A percentile compares a stretch with the other conserved stretches of the same genome.
Evolutionary conservation across 1,284 basidiomycete genomes (phyloP).

Genomic region (Volvariella volvacea): DNA sequence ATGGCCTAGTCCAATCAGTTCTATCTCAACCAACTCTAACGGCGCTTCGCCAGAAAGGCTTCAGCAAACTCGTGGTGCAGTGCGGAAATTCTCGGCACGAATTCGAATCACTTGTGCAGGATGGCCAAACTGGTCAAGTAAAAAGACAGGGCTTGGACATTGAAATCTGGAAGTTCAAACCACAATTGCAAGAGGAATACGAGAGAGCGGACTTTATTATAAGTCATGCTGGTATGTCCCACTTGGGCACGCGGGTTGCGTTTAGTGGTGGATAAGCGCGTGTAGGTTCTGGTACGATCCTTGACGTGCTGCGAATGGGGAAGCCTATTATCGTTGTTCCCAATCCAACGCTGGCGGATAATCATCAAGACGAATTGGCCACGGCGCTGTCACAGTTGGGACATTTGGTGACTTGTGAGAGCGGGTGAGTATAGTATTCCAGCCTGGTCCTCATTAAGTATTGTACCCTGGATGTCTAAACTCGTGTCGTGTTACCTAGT

Average conservation of each 20-base stretch:
- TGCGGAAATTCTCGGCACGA: conserved; percentile 55
- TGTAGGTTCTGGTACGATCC: conserved; percentile 89
- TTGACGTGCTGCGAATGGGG: conserved; percentile 74
- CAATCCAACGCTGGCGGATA: conserved; percentile 84
- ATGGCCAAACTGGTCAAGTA: conserved; percentile 21
- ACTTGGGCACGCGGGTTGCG: neutral
- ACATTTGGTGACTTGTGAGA: conserved; percentile 56
- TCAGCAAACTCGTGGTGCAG: conserved; percentile 62
- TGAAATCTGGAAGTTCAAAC: conserved; percentile 67
- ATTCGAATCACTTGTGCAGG: conserved; percentile 16
- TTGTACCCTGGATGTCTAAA: conserved; percentile 4
- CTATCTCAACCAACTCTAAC: conserved; percentile 53
- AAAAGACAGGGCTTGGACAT: conserved; percentile 45
- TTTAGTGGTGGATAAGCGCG: conserved; percentile 6
- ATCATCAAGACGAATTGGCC: conserved; percentile 92
- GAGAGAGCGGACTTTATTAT: conserved; percentile 72
- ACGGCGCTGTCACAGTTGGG: conserved; percentile 55
- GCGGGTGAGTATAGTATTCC: neutral
- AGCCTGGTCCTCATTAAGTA: neutral
- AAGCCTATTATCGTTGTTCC: conserved; percentile 85
- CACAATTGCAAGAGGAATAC: conserved; percentile 62
- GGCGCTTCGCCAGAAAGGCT: conserved; percentile 47
- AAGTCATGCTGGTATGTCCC: conserved; percentile 83
- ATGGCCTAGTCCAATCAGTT: conserved; percentile 60
- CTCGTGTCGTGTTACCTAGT: conserved; percentile 27